Evolutionary conservation across 1,139 yeast species (phyloP).

Genomic region (Sugiyamaella xylanicola): DNA sequence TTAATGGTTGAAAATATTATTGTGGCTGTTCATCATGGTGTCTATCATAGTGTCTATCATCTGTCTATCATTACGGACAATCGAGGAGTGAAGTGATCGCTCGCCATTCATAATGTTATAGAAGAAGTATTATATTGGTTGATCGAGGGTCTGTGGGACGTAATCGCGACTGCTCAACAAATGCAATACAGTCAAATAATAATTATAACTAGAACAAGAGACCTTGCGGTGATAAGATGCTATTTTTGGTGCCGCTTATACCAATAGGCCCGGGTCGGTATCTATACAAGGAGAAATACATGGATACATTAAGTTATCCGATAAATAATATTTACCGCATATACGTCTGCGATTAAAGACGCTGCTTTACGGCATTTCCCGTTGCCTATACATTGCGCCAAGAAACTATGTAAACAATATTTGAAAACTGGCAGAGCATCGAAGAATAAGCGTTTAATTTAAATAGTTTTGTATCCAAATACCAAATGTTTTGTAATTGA

Average conservation of each 20-base stretch:
- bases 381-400: not conserved
- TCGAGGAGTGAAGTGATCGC: not conserved
- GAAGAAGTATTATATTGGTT: too few relatives aligned
- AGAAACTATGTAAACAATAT: not conserved
- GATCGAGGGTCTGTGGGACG: not conserved
- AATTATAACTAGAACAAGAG: not conserved
- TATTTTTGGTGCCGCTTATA: not conserved
- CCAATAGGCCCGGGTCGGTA: too few relatives aligned
- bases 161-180: not conserved
- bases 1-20: not conserved
- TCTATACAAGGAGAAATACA: not conserved
- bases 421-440: not conserved
- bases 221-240: not conserved
- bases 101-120: too few relatives aligned
- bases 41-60: not conserved
- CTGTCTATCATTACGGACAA: not conserved
- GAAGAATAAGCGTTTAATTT: not conserved
- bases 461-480: not conserved
- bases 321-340: not conserved
- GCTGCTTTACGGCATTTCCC: not conserved
- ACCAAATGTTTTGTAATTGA: not conserved
- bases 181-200: not conserved
- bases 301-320: too few relatives aligned
- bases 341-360: not conserved
- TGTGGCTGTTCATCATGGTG: constrained; percentile 1